Percentiles rank a stretch among this genome's conserved stretches.
Evolutionary conservation across 306 rosid species (phyloP).

Genomic region (Trifolium dubium): DNA sequence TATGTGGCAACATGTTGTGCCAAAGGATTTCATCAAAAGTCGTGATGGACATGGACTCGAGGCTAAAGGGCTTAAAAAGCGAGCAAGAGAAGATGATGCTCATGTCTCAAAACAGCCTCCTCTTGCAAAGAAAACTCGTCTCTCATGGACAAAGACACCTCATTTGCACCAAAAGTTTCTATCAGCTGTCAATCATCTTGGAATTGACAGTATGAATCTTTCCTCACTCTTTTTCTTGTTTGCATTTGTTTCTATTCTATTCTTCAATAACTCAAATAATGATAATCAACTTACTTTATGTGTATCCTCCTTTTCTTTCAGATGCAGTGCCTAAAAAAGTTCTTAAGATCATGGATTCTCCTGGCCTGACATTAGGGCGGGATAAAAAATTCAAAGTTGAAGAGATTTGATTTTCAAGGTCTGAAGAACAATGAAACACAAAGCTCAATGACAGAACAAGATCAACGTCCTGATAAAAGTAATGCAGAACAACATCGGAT

Average conservation of each 20-base stretch:
- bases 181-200: constrained; percentile 63
- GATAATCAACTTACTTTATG: neutral
- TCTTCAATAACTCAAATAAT: neutral
- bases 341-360: constrained; percentile 65
- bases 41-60: neutral
- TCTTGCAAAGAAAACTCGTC: constrained; percentile 61
- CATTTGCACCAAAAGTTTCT: constrained; percentile 63
- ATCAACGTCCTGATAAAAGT: too few relatives aligned
- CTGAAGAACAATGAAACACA: too few relatives aligned
- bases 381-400: too few relatives aligned
- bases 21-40: too few relatives aligned
- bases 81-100: constrained; percentile 50
- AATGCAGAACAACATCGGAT: too few relatives aligned
- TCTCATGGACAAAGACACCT: constrained; percentile 55
- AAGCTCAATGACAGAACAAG: too few relatives aligned
- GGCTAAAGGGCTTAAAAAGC: constrained; percentile 43
- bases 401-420: too few relatives aligned
- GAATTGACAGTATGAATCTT: constrained; percentile 63
- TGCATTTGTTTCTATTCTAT: neutral
- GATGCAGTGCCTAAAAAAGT: constrained; percentile 77
- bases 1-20: constrained; percentile 32
- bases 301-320: constrained; percentile 8
- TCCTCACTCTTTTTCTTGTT: neutral
- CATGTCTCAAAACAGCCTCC: constrained; percentile 43
- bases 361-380: constrained; percentile 59